Base-by-base conservation (phyloP, 1,139 yeast genomes). In the Lodderomyces margitis region DNA sequence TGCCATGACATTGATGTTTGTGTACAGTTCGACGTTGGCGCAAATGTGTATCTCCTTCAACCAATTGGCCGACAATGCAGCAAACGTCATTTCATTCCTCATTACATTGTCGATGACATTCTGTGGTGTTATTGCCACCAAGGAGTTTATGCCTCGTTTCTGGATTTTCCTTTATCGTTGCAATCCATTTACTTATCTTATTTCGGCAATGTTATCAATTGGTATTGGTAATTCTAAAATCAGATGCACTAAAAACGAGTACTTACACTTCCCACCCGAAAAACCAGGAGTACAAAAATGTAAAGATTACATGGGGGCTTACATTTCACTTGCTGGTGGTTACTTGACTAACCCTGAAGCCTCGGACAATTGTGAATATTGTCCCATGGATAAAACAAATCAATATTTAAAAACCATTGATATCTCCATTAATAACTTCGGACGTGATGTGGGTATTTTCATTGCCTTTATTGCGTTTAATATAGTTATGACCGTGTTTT, bases 391-490 rank as follows among this genome's bases (percentile, higher is more conserved):
- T 1, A 49, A 59, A 4, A 81, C 88, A 4, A 72, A 83, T 54
- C 72, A 58, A 12, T 83, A 66, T 57, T 68, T 83, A 61, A 49
- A 49, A 0, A 24, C 58, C 14, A 65, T 81, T 33, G 62, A 67
- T 41, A 64, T 81, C 16, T 37, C 52, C 1, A 79, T 71, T 53
- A 38, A 56, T n/a, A 65, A 72, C 47, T 73, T 78, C 59, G 83
- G 91, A 85, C 76, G 91, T 70, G 78, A 84, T 58, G 70, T 70
- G 48, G 92, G 92, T 58, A 72, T 82, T 43, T 75, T 78, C 49
- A 58, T 63, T 45, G 54, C 58, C 3, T 64, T 59, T 57, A 78
- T 80, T 48, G 62, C 62, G 30, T 68, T 85, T 59, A 82, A 86
- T 57, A 64, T 78, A 38, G 44, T 59, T 32, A 68, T 67, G 20